A percentile compares a stretch with the other conserved stretches of the same genome.
These are phyloP conservation scores for Aspergillus caelatus DNA, from an alignment of 2,329 filamentous ascomycete genomes.

Conservation along the genomic window DNA sequence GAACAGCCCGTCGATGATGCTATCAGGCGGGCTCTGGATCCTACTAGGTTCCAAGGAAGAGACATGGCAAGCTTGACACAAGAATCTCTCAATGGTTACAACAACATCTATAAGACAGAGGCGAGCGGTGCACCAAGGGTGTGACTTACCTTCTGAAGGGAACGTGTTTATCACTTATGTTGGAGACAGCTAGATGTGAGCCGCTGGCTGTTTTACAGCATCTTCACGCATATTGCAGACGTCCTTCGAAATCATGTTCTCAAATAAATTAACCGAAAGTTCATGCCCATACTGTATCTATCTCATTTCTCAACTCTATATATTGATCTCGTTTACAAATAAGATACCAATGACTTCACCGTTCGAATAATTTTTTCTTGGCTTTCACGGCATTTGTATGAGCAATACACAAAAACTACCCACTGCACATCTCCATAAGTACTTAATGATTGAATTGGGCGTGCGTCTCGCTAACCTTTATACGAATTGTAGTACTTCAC, in stretches of 20 bases:
- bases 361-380: no score
- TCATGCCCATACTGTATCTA: neutral
- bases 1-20: slow-evolving; percentile 22
- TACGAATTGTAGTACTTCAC: no score
- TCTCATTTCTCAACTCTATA: neutral
- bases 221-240: neutral
- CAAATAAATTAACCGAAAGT: neutral
- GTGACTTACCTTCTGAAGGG: neutral
- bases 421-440: neutral
- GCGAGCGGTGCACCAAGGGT: neutral
- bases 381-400: neutral
- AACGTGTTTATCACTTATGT: neutral
- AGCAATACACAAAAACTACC: neutral
- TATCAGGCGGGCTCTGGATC: slow-evolving; percentile 25
- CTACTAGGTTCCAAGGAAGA: slow-evolving; percentile 27
- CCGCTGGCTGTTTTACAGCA: neutral
- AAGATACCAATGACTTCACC: neutral
- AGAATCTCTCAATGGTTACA: slow-evolving; percentile 32
- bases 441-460: neutral
- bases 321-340: neutral
- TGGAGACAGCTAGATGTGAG: neutral
- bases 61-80: slow-evolving; percentile 22
- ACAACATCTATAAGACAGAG: slow-evolving; percentile 34
- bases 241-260: neutral
- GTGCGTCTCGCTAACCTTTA: neutral